Base-by-base conservation (phyloP, 306 rosid genomes). In the Glycine latifolia region DNA sequence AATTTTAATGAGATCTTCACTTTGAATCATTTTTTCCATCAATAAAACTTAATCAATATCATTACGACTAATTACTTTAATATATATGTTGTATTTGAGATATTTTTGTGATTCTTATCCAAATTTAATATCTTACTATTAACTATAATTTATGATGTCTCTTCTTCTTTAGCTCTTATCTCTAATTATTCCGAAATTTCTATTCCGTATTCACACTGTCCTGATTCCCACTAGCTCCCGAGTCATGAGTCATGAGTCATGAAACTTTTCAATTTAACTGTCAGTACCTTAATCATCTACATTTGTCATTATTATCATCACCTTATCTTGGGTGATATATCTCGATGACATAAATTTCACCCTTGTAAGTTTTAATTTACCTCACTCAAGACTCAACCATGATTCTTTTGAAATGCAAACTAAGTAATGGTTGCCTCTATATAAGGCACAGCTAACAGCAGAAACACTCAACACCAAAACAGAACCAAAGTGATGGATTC, bases 401-500 rank as follows among this genome's bases (percentile, higher is more conserved):
- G 41, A 31, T 77, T 8, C 16, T 10, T 37, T 49, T 16, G n/a
- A 55, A 41, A 49, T 12, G 43, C 44, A 46, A 76, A 37, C 31
- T 14, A 35, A 7, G 55, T n/a, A 17, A 49, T 10, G 4, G 8
- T 6, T 43, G 74, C 58, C 43, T 33, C 56, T 77, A 82, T 79
- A 53, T 72, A 85, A 82, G 84, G 56, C 73, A 79, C 44, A 52
- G 4, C 72, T 41, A 67, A 7, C 52, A 4, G n/a, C 11, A 33
- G 0, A 75, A 3, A 56, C 26, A 65, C 14, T 73, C 59, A 58
- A 15, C 43, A 2, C 68, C 79, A 79, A 69, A 52, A 73, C 70
- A 76, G 31, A 82, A 73, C 11, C 14, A 58, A 77, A 37, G 49
- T 26, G 31, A 83, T 87, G 94, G 47, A 81, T 49, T 83, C 90